phyloP scores from a whole-genome alignment of 805 yeast species.

The Candida palmyrensis region DNA sequence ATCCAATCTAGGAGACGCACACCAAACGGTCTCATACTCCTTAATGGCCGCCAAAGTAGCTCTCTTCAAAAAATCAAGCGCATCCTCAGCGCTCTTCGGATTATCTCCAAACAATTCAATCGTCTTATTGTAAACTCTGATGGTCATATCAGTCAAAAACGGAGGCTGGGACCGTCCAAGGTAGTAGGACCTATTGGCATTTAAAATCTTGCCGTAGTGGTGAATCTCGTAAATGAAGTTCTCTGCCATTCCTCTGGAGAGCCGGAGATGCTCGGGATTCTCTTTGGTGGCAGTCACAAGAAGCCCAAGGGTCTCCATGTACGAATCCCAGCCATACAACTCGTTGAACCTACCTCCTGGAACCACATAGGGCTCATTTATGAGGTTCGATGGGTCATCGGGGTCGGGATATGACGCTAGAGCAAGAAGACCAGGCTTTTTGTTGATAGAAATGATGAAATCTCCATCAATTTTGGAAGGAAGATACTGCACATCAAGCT shows the following conservation, averaged over 20 bases:
- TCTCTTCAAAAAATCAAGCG: constrained; percentile 57
- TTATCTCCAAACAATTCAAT: constrained; percentile 35
- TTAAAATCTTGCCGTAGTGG: constrained; percentile 87
- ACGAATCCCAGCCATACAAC: constrained; percentile 97
- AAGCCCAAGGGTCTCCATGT: constrained; percentile 84
- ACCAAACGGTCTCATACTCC: constrained; percentile 84
- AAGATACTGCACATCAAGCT: constrained; percentile 69
- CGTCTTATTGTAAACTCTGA: constrained; percentile 58
- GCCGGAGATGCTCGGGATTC: constrained; percentile 45
- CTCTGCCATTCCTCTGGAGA: constrained; percentile 87
- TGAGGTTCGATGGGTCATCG: constrained; percentile 42
- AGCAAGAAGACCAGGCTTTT: constrained; percentile 81
- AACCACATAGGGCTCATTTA: constrained; percentile 82
- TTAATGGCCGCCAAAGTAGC: constrained; percentile 76
- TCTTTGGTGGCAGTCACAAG: constrained; percentile 45
- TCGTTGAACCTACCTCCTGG: constrained; percentile 98
- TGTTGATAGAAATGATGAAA: constrained; percentile 69
- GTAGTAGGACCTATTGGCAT: constrained; percentile 91
- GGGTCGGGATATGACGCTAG: constrained; percentile 66
- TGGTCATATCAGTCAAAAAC: constrained; percentile 87
- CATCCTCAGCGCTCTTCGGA: constrained; percentile 34
- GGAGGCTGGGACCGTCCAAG: constrained; percentile 95
- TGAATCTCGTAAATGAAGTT: constrained; percentile 87
- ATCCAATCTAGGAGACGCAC: constrained; percentile 67
- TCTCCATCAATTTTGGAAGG: constrained; percentile 75